Evolutionary conservation across 2,329 filamentous ascomycete genomes (phyloP), one percentile per base, ranked within the genome.

Genomic region (Verticillium nonalfalfae): DNA sequence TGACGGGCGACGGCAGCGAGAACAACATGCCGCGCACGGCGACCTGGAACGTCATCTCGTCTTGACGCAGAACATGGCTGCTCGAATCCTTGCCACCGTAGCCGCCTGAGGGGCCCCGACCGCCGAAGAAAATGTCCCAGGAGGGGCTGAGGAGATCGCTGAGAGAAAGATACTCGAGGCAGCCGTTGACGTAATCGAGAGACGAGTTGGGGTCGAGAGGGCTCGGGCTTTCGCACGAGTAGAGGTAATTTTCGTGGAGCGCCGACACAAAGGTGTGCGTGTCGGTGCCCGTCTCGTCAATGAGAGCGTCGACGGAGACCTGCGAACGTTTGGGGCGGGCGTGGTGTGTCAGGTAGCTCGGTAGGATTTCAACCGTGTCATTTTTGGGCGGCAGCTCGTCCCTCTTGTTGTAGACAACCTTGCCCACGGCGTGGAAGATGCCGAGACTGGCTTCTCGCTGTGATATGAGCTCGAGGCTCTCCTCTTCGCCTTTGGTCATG

Each of bases 331-430:
- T 87, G 0, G 84, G 85, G 5, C 89, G 80, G 6, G 84, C 80
- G 65, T 81, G 74, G 11, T 84, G 79, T 3, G 80, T 77, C 39
- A 90, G 72, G 71, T 86, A 83, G n/a, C 73, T 68, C 5, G 89
- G 89, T 18, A 91, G 76, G 31, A 74, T 73, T 67, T 89, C 86
- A 18, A 75, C 74, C 2, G 74, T 71, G 36, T 79, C 75, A 9
- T 71, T 71, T 9, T 73, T 67, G 13, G 80, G 75, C 4, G 75
- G 73, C 56, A 64, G 72, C 34, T 89, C 86, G 26, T 90, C 83
- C 56, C 95, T 85, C 73, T 97, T 99, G 78, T 99, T 99, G 78
- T 98, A 96, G 1, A 98, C 88, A 2, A 99, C 91, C 72, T 95
- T 97, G 3, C 94, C 95, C 13, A 98, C 90, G 0, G 95, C 93